Conservation (phyloP, 495 filamentous ascomycete species). For the Pseudoneurospora amorphoporcata region DNA sequence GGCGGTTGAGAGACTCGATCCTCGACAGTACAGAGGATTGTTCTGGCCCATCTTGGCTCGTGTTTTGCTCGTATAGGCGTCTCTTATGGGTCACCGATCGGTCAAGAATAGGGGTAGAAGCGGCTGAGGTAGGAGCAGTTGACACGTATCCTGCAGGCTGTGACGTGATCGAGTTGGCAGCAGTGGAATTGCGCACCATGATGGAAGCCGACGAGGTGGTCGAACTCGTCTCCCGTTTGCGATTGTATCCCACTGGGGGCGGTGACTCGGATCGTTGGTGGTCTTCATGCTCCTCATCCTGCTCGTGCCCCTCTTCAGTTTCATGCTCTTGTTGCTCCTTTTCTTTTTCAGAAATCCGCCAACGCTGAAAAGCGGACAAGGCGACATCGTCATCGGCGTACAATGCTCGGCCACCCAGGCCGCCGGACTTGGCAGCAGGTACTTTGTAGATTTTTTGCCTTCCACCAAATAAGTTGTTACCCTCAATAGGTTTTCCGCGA, state of each 20-base stretch:
- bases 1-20: slow-evolving; percentile 60
- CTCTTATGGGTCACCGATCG: slow-evolving; percentile 54
- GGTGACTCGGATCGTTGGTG: slow-evolving; percentile 48
- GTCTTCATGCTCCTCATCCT: slow-evolving; percentile 29
- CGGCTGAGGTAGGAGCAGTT: slow-evolving; percentile 21
- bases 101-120: slow-evolving; percentile 28
- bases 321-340: slow-evolving; percentile 34
- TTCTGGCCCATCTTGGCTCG: slow-evolving; percentile 70
- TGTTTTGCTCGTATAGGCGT: slow-evolving; percentile 75
- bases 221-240: slow-evolving; percentile 74
- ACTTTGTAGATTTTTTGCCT: slow-evolving; percentile 95
- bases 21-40: slow-evolving; percentile 66
- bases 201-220: slow-evolving; percentile 71
- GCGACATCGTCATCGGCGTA: slow-evolving; percentile 76
- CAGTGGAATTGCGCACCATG: slow-evolving; percentile 68
- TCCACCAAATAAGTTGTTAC: slow-evolving; percentile 91
- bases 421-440: slow-evolving; percentile 40
- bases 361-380: slow-evolving; percentile 66
- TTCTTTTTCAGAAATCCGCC: slow-evolving; percentile 48
- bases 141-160: slow-evolving; percentile 44
- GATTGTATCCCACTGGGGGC: slow-evolving; percentile 51
- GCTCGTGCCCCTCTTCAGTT: slow-evolving; percentile 18
- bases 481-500: slow-evolving; percentile 72
- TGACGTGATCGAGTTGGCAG: slow-evolving; percentile 86
- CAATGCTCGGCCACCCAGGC: slow-evolving; percentile 57